phyloP scores from a whole-genome alignment of 495 filamentous ascomycete species.

The Lindgomyces ingoldianus region DNA sequence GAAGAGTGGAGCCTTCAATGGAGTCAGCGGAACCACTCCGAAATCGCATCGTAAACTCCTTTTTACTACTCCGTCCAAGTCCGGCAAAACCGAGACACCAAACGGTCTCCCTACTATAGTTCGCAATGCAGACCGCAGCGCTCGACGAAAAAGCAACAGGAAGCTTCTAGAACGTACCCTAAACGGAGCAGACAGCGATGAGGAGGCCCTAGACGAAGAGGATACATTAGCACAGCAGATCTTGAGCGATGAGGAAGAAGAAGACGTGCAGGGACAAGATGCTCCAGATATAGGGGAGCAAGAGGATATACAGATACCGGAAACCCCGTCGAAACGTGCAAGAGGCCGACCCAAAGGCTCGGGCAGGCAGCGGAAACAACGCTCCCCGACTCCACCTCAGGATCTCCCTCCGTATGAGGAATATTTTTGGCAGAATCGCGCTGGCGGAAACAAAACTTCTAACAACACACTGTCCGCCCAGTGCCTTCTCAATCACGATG shows the following conservation, averaged over 20 bases:
- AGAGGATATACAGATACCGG: conserved; percentile 39
- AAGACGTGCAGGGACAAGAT: conserved; percentile 1
- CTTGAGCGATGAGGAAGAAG: conserved; percentile 52
- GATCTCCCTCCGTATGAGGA: conserved; percentile 83
- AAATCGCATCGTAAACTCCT: conserved; percentile 29
- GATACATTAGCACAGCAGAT: conserved; percentile 74
- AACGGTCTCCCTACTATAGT: conserved; percentile 56
- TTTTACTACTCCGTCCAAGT: conserved; percentile 31
- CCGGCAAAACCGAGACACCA: conserved; percentile 20
- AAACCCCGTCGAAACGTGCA: conserved; percentile 58
- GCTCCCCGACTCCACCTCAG: conserved; percentile 74
- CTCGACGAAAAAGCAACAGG: conserved; percentile 79
- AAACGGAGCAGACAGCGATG: conserved; percentile 57
- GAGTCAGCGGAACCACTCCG: conserved; percentile 23
- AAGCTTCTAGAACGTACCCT: conserved; percentile 67
- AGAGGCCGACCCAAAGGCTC: conserved; percentile 60
- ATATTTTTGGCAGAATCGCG: conserved; percentile 90
- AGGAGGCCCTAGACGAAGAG: conserved; percentile 74
- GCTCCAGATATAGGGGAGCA: no score
- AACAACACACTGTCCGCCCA: conserved; percentile 79
- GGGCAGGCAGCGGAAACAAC: conserved; percentile 48
- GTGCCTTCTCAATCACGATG: conserved; percentile 79
- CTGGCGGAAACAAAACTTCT: conserved; percentile 78
- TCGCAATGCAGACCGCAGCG: conserved; percentile 76
- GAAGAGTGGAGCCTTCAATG: conserved; percentile 15